phyloP scores from a whole-genome alignment of 805 yeast genomes.

The Lipomyces japonicus region DNA sequence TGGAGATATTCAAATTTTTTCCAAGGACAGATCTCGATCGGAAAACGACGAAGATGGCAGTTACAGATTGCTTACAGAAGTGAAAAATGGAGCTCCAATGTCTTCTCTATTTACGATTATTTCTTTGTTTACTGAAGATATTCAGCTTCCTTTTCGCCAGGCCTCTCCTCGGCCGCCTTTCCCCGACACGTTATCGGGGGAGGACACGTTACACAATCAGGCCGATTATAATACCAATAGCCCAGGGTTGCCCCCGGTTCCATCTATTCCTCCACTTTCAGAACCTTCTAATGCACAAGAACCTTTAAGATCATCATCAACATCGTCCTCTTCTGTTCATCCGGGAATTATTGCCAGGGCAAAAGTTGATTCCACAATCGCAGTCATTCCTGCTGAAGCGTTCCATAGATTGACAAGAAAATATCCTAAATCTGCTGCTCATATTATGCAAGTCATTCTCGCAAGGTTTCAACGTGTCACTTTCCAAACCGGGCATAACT shows the following conservation, averaged over 20 bases:
- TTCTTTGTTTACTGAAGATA: conserved; percentile 60
- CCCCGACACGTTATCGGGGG: conserved; percentile 2
- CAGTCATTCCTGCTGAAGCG: conserved; percentile 84
- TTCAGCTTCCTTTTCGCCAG: conserved; percentile 28
- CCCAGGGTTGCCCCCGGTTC: conserved; percentile 7
- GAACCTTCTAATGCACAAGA: not conserved
- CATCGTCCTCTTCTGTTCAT: conserved; percentile 1
- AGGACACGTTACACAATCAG: conserved; percentile 11
- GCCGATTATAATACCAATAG: not conserved
- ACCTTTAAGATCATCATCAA: not conserved
- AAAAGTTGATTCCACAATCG: conserved; percentile 70
- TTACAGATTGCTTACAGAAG: conserved; percentile 32
- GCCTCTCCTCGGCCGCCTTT: conserved; percentile 3
- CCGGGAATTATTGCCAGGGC: conserved; percentile 70
- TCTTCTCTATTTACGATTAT: conserved; percentile 78
- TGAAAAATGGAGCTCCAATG: conserved; percentile 52
- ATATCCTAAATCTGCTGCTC: conserved; percentile 87
- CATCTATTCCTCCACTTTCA: conserved; percentile 16
- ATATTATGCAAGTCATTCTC: conserved; percentile 87
- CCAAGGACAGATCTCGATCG: conserved; percentile 42
- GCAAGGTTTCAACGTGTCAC: conserved; percentile 87
- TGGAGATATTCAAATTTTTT: conserved; percentile 78
- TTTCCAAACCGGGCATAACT: conserved; percentile 81
- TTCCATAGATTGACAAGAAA: conserved; percentile 66
- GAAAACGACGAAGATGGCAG: conserved; percentile 7